Conservation (phyloP, 768 basidiomycete species). For the Hypholoma fasciculare region DNA sequence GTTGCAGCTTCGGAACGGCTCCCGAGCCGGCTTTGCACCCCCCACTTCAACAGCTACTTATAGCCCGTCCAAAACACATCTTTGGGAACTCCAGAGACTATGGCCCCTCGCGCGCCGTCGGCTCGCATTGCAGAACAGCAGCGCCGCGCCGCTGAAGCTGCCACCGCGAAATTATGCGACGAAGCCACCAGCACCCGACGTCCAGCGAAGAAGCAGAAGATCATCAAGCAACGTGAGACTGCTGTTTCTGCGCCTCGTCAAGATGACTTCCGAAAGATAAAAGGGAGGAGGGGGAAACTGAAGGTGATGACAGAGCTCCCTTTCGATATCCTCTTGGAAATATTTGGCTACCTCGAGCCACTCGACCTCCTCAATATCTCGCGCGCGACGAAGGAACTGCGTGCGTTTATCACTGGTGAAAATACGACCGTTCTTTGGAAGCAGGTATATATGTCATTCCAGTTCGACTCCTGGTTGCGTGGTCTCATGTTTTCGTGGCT, state of each 20-base stretch:
- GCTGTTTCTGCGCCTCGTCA: neutral
- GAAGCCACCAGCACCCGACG: neutral
- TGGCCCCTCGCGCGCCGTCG: neutral
- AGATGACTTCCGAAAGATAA: slow-evolving; percentile 6
- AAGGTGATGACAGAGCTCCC: slow-evolving; percentile 31
- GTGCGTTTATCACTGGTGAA: slow-evolving; percentile 28
- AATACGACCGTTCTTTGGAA: slow-evolving; percentile 31
- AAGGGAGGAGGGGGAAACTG: slow-evolving; percentile 24
- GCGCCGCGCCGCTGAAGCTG: neutral
- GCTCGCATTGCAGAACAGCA: neutral
- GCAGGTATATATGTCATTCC: slow-evolving; percentile 14
- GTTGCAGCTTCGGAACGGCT: neutral
- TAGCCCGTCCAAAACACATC: neutral
- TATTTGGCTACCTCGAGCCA: slow-evolving; percentile 38
- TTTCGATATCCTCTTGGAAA: slow-evolving; percentile 36
- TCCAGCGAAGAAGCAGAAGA: neutral
- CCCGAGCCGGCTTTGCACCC: neutral
- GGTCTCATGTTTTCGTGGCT: too few species aligned
- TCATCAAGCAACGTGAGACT: neutral
- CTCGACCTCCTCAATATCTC: slow-evolving; percentile 41
- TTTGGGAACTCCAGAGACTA: neutral
- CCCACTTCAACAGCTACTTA: neutral
- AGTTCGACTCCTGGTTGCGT: too few species aligned
- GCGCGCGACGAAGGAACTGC: slow-evolving; percentile 33
- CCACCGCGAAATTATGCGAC: neutral